A percentile compares a stretch with the other conserved stretches of the same genome.
These are phyloP conservation scores for Spizellomyces punctatus DNA, from an alignment of 192 early-diverging fungal genomes.

Conservation along the genomic window DNA sequence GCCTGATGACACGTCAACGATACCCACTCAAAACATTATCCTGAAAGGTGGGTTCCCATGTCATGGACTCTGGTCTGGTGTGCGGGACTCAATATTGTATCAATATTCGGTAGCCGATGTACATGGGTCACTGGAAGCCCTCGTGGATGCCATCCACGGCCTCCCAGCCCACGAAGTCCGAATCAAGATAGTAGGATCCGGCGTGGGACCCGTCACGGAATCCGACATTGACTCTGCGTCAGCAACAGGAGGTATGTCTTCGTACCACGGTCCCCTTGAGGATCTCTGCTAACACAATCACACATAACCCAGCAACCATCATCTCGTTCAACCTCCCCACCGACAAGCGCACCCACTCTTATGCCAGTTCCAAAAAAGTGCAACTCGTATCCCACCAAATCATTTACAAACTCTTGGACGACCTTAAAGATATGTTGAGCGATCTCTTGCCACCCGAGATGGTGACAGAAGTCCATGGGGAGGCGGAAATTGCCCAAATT, in stretches of 20 bases:
- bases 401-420: slow-evolving; percentile 94
- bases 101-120: slow-evolving; percentile 68
- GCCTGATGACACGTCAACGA: slow-evolving; percentile 53
- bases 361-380: slow-evolving; percentile 67
- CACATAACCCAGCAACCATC: slow-evolving; percentile 53
- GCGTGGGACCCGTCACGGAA: slow-evolving; percentile 86
- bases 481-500: slow-evolving; percentile 83
- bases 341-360: slow-evolving; percentile 68
- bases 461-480: slow-evolving; percentile 78
- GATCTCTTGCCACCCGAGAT: slow-evolving; percentile 78
- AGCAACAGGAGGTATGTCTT: slow-evolving; percentile 36
- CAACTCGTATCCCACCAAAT: slow-evolving; percentile 72
- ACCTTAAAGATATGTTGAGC: slow-evolving; percentile 76
- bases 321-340: slow-evolving; percentile 89
- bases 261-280: not conserved
- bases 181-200: slow-evolving; percentile 70
- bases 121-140: slow-evolving; percentile 88
- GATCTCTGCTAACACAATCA: not conserved
- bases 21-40: slow-evolving; percentile 57
- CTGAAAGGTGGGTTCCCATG: slow-evolving; percentile 50
- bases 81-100: slow-evolving; percentile 11
- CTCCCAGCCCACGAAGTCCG: slow-evolving; percentile 78
- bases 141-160: slow-evolving; percentile 73
- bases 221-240: slow-evolving; percentile 73
- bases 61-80: slow-evolving; percentile 34